These are phyloP conservation scores for Akanthomyces uredinophilus DNA, from an alignment of 2,329 filamentous ascomycete genomes.

Conservation along the genomic window DNA sequence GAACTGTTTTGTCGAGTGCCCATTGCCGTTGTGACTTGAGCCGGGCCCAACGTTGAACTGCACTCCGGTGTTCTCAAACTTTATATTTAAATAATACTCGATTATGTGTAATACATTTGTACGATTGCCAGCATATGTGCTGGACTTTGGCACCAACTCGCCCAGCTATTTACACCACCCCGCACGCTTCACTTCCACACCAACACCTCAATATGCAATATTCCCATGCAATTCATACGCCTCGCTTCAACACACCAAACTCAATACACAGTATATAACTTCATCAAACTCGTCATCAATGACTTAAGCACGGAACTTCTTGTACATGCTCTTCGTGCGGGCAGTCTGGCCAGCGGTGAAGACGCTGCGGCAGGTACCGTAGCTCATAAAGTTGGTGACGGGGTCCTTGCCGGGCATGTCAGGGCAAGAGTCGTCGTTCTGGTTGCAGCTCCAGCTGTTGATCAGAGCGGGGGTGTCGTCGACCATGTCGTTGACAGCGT, in stretches of 20 bases:
- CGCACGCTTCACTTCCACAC: not conserved
- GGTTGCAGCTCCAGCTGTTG: conserved; percentile 10
- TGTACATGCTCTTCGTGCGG: conserved; percentile 14
- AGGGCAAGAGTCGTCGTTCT: conserved; percentile 8
- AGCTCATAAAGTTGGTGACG: conserved; percentile 18
- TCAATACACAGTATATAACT: not conserved
- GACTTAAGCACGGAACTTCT: conserved; percentile 6
- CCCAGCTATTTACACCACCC: not conserved
- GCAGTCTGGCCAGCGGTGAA: conserved; percentile 15
- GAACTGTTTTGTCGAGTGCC: too few relatives aligned
- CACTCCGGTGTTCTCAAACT: not conserved
- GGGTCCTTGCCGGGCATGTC: conserved; percentile 14
- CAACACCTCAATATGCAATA: not conserved
- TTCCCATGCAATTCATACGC: not conserved
- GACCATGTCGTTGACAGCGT: conserved; percentile 21
- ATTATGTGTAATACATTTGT: not conserved
- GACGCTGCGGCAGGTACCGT: conserved; percentile 13
- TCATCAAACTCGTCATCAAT: not conserved
- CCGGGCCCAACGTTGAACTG: too few relatives aligned
- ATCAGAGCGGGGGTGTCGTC: conserved; percentile 22
- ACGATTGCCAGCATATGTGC: not conserved
- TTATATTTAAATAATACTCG: not conserved
- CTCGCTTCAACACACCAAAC: not conserved
- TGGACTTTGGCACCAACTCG: not conserved
- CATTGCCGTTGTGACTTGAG: too few relatives aligned